A percentile compares a stretch with the other conserved stretches of the same genome.
Conservation (phyloP, 805 yeast genomes). For the Saturnispora besseyi region DNA sequence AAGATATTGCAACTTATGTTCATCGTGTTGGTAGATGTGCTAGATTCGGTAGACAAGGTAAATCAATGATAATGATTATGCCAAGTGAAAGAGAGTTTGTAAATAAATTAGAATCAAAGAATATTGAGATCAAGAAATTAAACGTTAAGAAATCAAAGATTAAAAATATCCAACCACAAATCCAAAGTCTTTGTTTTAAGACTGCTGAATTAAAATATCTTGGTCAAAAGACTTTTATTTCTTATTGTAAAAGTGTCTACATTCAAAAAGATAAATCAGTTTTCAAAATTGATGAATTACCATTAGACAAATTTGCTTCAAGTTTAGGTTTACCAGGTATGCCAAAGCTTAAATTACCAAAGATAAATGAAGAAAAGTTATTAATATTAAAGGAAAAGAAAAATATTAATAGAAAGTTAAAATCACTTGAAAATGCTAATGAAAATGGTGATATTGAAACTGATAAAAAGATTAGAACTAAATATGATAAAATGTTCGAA, state of each 20-base stretch:
- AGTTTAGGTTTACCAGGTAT: conserved; percentile 94
- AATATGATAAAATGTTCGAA: conserved; percentile 92
- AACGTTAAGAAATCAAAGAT: conserved; percentile 67
- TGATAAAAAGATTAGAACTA: conserved; percentile 58
- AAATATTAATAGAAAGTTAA: conserved; percentile 67
- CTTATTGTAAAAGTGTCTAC: conserved; percentile 78
- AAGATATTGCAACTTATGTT: conserved; percentile 79
- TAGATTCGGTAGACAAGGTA: conserved; percentile 76
- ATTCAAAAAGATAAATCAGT: conserved; percentile 83
- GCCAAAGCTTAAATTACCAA: conserved; percentile 74
- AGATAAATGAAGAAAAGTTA: conserved; percentile 37
- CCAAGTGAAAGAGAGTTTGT: conserved; percentile 79
- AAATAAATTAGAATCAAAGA: conserved; percentile 48
- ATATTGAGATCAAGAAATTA: conserved; percentile 62
- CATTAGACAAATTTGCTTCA: conserved; percentile 75
- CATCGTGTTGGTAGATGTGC: conserved; percentile 91
- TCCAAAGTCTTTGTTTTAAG: conserved; percentile 85
- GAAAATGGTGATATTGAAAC: conserved; percentile 54
- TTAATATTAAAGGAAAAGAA: conserved; percentile 57
- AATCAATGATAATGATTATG: conserved; percentile 71
- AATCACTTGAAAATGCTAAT: conserved; percentile 44
- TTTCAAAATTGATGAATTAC: conserved; percentile 67
- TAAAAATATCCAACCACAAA: conserved; percentile 68
- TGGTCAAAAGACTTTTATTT: conserved; percentile 92
- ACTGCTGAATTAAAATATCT: conserved; percentile 87